Evolutionary conservation across 805 yeast species (phyloP).

Genomic region (Schizosaccharomyces octosporus): DNA sequence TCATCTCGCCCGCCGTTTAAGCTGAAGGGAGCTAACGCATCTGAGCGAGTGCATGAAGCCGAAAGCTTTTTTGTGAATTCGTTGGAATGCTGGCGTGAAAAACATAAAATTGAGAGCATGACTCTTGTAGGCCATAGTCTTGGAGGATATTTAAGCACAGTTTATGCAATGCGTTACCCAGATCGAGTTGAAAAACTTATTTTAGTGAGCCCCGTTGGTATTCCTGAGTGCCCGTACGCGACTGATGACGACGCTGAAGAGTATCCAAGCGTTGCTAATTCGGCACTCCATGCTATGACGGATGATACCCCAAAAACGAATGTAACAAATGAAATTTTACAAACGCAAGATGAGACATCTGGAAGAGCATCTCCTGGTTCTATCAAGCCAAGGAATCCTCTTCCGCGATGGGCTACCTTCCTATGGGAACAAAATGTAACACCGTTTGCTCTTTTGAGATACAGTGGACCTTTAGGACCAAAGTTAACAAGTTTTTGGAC

Average conservation of each 20-base stretch:
- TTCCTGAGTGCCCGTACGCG: constrained; percentile 18
- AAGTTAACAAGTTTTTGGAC: constrained; percentile 78
- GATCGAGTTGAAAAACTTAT: constrained; percentile 37
- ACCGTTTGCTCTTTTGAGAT: constrained; percentile 61
- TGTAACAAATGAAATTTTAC: constrained; percentile 5
- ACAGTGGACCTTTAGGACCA: constrained; percentile 63
- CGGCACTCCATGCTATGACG: constrained; percentile 4
- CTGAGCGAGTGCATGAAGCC: constrained; percentile 23
- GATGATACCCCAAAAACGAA: neutral
- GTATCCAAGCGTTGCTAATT: neutral
- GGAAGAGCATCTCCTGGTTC: constrained; percentile 4
- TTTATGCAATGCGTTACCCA: constrained; percentile 40
- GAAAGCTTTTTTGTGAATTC: constrained; percentile 45
- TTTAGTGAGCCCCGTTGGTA: constrained; percentile 81
- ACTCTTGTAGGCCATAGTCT: constrained; percentile 65
- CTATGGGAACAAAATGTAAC: constrained; percentile 74
- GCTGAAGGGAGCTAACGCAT: constrained; percentile 10
- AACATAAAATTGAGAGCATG: constrained; percentile 26
- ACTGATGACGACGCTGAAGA: constrained; percentile 5
- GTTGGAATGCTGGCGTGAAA: constrained; percentile 34
- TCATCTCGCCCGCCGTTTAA: constrained; percentile 53
- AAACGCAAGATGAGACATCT: constrained; percentile 5
- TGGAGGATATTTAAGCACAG: constrained; percentile 64
- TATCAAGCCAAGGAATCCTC: constrained; percentile 15
- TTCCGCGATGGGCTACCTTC: constrained; percentile 55